Conservation (phyloP, 1,284 basidiomycete genomes). For the Spongispora temasekensis region DNA sequence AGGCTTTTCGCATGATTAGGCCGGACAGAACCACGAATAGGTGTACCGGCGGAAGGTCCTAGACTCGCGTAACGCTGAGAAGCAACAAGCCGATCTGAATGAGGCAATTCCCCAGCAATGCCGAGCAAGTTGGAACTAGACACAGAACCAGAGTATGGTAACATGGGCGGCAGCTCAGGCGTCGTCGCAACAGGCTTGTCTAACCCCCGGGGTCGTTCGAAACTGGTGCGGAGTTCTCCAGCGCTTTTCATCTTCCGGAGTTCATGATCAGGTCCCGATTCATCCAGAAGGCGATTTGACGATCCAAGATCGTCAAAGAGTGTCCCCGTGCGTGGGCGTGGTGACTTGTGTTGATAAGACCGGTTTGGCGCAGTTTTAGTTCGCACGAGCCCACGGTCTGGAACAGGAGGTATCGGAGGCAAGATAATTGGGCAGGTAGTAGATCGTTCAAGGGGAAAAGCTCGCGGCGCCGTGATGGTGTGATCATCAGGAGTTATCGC, state of each 20-base stretch:
- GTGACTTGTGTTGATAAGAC: constrained; percentile 55
- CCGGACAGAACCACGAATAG: constrained; percentile 40
- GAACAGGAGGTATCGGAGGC: constrained; percentile 31
- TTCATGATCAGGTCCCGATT: constrained; percentile 55
- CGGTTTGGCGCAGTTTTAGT: constrained; percentile 74
- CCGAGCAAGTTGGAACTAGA: constrained; percentile 64
- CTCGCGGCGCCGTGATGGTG: constrained; percentile 67
- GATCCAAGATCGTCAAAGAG: constrained; percentile 26
- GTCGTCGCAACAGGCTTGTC: constrained; percentile 16
- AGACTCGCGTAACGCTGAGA: constrained; percentile 69
- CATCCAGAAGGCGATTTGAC: constrained; percentile 35
- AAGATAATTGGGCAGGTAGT: constrained; percentile 45
- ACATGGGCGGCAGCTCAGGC: constrained; percentile 42
- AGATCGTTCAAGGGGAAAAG: constrained; percentile 51
- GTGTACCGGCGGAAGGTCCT: constrained; percentile 47
- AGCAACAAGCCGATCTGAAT: constrained; percentile 36
- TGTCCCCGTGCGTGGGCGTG: constrained; percentile 31
- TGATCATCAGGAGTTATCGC: constrained; percentile 52
- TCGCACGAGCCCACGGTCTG: constrained; percentile 54
- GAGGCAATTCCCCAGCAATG: constrained; percentile 36
- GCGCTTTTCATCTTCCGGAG: constrained; percentile 86
- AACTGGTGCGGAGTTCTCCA: constrained; percentile 66
- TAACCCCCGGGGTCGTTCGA: constrained; percentile 29
- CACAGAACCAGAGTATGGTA: constrained; percentile 57
- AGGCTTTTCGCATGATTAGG: constrained; percentile 52